Base-by-base conservation (phyloP, 208 protist species). In the Porcisia hertigi region DNA sequence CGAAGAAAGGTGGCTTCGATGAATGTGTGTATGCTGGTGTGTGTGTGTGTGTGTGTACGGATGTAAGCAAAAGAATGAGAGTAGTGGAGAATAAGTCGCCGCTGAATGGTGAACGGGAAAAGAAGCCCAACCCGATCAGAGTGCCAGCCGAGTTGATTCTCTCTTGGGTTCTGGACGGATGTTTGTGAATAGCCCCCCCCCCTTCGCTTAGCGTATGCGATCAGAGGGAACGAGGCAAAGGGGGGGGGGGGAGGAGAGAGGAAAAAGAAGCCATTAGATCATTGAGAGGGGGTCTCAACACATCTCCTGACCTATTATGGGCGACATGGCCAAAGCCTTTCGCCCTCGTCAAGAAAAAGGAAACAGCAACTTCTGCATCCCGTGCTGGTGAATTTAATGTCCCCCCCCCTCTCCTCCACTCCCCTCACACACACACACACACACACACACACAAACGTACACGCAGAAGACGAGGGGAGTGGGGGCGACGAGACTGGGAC, bases 241-340 rank as follows among this genome's bases (percentile, higher is more conserved):
- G 30, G 30, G 30, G 30, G 30, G 30, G 0, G 30, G 30, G 30
- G 30, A 0, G 30, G 30, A 30, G 30, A 30, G 30, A 30, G 30
- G 80, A 81, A 71, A 8, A 34, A 71, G 65, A 45, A 52, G 34
- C 75, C 25, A 80, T 69, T 54, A 30, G 30, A 30, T 30, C 30
- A 0, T 30, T 30, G 30, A 30, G 30, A 30, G 30, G 30, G 30
- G 30, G 30, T 30, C 30, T 30, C 30, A 30, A 30, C 30, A 30
- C 30, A 30, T 30, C 30, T 30, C 30, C 30, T 30, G 30, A 30
- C 30, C 30, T 30, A 30, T 30, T 30, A 30, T 30, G 30, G 30
- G 30, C 30, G 30, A 30, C 30, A 30, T 30, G 30, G 30, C 30
- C 30, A 30, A 30, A 30, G 30, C 30, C 30, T 30, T 30, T 30